Percentiles rank a stretch among this genome's conserved stretches.
Conservation (phyloP, 768 basidiomycete species). For the Exidia glandulosa region DNA sequence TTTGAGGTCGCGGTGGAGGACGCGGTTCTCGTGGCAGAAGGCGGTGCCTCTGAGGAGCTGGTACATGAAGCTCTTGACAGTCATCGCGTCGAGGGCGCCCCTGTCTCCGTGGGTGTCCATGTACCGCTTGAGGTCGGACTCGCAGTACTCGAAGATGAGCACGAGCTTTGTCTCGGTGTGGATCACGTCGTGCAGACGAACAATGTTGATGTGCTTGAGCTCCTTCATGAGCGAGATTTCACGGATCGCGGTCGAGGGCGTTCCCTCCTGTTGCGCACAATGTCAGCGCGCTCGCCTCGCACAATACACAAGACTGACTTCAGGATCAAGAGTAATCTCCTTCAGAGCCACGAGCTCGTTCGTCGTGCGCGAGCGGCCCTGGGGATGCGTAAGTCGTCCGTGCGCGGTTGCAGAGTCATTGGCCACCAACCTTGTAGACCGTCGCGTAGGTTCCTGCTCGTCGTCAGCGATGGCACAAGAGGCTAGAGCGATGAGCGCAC, state of each 20-base stretch:
- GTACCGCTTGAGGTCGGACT: constrained; percentile 97
- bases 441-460: constrained; percentile 78
- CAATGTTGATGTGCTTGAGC: constrained; percentile 97
- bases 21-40: constrained; percentile 97
- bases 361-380: constrained; percentile 95
- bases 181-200: constrained; percentile 95
- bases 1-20: constrained; percentile 94
- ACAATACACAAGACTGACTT: too few relatives aligned
- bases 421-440: constrained; percentile 76
- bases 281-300: too few relatives aligned
- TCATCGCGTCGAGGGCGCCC: constrained; percentile 74
- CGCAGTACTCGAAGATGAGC: constrained; percentile 97
- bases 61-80: constrained; percentile 93
- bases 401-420: too few relatives aligned
- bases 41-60: constrained; percentile 95
- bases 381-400: background rate
- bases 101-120: constrained; percentile 98
- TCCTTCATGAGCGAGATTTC: constrained; percentile 99
- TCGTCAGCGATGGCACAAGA: background rate
- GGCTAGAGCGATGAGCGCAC: constrained; percentile 4
- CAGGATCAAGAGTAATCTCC: constrained; percentile 98
- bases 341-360: constrained; percentile 98
- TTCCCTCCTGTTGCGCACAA: too few relatives aligned
- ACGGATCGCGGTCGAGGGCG: constrained; percentile 95
- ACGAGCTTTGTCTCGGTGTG: constrained; percentile 98